These are phyloP conservation scores for Scutellaria galericulata DNA, from an alignment of 257 asterid species.

Conservation along the genomic window DNA sequence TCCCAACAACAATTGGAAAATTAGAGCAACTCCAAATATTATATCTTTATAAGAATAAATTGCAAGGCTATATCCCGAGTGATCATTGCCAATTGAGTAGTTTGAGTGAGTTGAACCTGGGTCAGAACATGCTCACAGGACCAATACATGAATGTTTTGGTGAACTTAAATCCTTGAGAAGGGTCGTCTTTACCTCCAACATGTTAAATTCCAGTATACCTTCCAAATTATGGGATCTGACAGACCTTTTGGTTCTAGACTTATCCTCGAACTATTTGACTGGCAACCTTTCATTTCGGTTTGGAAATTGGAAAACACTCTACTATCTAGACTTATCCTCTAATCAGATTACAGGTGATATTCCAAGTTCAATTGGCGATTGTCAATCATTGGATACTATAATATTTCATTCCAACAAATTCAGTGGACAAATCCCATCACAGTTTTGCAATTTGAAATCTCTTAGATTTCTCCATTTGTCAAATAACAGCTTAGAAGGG, in stretches of 20 bases:
- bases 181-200: constrained; percentile 26
- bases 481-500: too few relatives aligned
- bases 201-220: constrained; percentile 35
- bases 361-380: constrained; percentile 36
- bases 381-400: constrained; percentile 20
- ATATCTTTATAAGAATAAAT: constrained; percentile 4
- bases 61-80: constrained; percentile 34
- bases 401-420: too few relatives aligned
- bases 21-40: constrained; percentile 12
- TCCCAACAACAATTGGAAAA: constrained; percentile 21
- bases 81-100: constrained; percentile 34
- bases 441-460: too few relatives aligned
- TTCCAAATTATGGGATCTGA: constrained; percentile 31
- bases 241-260: constrained; percentile 25
- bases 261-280: constrained; percentile 38
- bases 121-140: constrained; percentile 36
- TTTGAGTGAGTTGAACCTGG: constrained; percentile 34
- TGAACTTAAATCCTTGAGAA: constrained; percentile 28
- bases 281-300: constrained; percentile 33
- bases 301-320: too few relatives aligned
- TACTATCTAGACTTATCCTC: too few relatives aligned
- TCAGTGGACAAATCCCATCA: too few relatives aligned
- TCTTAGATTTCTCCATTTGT: too few relatives aligned
- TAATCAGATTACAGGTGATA: constrained; percentile 39
- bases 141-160: constrained; percentile 41